A percentile compares a stretch with the other conserved stretches of the same genome.
These are phyloP conservation scores for Lepiota brunneoincarnata DNA, from an alignment of 768 basidiomycete genomes.

Conservation along the genomic window DNA sequence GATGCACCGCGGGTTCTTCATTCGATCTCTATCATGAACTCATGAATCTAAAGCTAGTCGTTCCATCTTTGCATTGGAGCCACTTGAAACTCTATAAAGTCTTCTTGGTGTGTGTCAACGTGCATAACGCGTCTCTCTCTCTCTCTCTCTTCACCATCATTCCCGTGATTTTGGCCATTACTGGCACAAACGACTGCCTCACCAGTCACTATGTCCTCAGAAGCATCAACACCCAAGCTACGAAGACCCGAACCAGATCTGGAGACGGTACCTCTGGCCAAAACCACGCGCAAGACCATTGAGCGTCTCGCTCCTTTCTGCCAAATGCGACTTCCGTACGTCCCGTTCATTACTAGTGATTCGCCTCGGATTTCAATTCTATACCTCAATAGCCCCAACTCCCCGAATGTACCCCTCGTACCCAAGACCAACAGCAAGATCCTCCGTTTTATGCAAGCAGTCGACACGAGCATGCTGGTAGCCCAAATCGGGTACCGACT, in stretches of 20 bases:
- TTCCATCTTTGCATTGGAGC: no score
- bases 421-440: conserved; percentile 28
- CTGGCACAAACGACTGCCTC: background rate
- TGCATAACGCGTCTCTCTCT: background rate
- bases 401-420: conserved; percentile 15
- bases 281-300: conserved; percentile 8
- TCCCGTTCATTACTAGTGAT: background rate
- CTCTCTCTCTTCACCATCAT: background rate
- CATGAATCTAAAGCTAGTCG: no score
- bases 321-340: conserved; percentile 12
- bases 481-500: conserved; percentile 26
- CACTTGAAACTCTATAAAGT: no score
- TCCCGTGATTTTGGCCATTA: background rate
- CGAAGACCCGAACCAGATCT: conserved; percentile 8
- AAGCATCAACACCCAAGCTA: background rate
- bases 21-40: no score
- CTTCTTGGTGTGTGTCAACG: no score
- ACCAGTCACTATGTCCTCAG: background rate
- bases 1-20: no score
- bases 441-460: conserved; percentile 21
- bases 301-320: conserved; percentile 16
- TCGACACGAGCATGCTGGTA: conserved; percentile 29
- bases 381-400: background rate
- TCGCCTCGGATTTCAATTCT: background rate
- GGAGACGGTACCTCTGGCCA: conserved; percentile 6